Evolutionary conservation across 495 filamentous ascomycete genomes (phyloP).

Genomic region (Penicillium paxilli): DNA sequence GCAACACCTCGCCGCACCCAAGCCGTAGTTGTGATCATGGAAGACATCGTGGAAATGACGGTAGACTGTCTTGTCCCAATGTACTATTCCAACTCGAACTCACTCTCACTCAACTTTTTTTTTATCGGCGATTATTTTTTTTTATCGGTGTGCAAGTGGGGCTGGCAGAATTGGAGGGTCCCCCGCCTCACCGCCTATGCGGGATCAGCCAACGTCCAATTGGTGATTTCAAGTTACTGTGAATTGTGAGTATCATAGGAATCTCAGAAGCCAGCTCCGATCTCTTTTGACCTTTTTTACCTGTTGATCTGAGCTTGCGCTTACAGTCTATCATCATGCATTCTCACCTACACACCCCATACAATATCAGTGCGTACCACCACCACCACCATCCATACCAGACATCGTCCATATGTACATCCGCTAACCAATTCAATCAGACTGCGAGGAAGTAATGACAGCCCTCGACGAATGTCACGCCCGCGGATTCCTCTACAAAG

Average conservation of each 20-base stretch:
- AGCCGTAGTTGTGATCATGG: slow-evolving; percentile 88
- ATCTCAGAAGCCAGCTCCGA: no score
- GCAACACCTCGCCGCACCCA: slow-evolving; percentile 97
- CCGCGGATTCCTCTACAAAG: slow-evolving; percentile 84
- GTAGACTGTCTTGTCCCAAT: no score
- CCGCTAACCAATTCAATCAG: slow-evolving; percentile 41
- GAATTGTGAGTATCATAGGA: no score
- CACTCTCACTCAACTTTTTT: slow-evolving; percentile 11
- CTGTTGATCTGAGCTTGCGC: no score
- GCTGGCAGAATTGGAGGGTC: slow-evolving; percentile 34
- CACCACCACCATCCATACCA: not conserved
- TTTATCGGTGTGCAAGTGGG: slow-evolving; percentile 33
- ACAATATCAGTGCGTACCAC: slow-evolving; percentile 70
- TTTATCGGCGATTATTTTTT: slow-evolving; percentile 32
- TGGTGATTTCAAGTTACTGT: not conserved
- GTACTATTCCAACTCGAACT: no score
- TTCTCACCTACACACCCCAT: slow-evolving; percentile 90
- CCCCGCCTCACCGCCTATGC: slow-evolving; percentile 32
- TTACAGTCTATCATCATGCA: slow-evolving; percentile 62
- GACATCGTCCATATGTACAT: no score
- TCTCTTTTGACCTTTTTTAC: no score
- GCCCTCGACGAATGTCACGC: slow-evolving; percentile 96
- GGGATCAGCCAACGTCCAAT: slow-evolving; percentile 1
- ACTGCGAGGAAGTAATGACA: slow-evolving; percentile 89
- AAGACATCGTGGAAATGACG: slow-evolving; percentile 53